A percentile compares a stretch with the other conserved stretches of the same genome.
Evolutionary conservation across 495 filamentous ascomycete genomes (phyloP).

Genomic region (Hypoxylon crocopeplum): DNA sequence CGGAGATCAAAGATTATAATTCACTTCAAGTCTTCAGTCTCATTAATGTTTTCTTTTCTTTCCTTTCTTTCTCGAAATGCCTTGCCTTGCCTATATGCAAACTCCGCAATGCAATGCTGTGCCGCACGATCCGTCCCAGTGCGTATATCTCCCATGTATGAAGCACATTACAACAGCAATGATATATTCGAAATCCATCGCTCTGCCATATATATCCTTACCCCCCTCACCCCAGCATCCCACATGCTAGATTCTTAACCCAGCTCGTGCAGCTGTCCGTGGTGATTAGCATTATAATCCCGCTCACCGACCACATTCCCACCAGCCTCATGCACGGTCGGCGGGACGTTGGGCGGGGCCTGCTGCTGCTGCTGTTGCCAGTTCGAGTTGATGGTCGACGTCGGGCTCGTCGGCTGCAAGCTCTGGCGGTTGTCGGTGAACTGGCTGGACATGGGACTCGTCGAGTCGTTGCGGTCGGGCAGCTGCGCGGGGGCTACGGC

Average conservation of each 20-base stretch:
- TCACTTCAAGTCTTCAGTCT: too few relatives aligned
- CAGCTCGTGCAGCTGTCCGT: conserved; percentile 41
- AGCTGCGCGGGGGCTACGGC: conserved; percentile 12
- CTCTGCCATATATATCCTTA: neutral
- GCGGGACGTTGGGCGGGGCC: conserved; percentile 25
- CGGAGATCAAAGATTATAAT: too few relatives aligned
- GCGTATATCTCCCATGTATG: neutral
- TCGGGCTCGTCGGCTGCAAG: conserved; percentile 36
- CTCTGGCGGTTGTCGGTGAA: conserved; percentile 34
- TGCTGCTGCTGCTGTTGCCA: conserved; percentile 28
- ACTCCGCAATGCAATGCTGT: conserved; percentile 19
- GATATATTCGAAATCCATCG: neutral
- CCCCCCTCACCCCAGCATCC: neutral
- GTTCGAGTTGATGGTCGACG: conserved; percentile 31
- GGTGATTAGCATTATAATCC: conserved; percentile 40
- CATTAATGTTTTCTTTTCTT: too few relatives aligned
- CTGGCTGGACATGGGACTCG: conserved; percentile 40
- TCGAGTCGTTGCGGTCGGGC: conserved; percentile 36
- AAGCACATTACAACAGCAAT: neutral
- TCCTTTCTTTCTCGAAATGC: neutral
- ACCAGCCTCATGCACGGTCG: conserved; percentile 43
- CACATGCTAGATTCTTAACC: conserved; percentile 20
- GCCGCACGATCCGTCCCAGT: neutral
- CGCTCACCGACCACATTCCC: conserved; percentile 37
- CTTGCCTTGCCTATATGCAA: neutral